Conservation (phyloP, 148 eudicot genomes). For the Silene latifolia region DNA sequence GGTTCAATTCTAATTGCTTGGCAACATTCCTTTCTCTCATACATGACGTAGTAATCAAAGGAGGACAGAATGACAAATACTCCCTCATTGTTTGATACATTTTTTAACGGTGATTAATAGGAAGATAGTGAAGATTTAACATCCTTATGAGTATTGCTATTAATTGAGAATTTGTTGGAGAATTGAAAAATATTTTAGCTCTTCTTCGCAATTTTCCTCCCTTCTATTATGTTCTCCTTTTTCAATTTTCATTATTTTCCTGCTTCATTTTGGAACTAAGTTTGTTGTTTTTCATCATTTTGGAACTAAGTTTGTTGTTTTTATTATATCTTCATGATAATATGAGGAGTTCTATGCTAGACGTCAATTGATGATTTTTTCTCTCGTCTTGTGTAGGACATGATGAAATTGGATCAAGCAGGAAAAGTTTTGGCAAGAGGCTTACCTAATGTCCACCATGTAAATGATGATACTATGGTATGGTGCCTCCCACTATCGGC, state of each 20-base stretch:
- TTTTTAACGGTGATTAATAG: not conserved
- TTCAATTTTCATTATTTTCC: not conserved
- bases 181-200: not conserved
- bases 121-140: not conserved
- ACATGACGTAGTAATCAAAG: no score
- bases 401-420: conserved; percentile 78
- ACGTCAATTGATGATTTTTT: not conserved
- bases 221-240: not conserved
- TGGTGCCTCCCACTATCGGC: not conserved
- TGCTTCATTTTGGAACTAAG: not conserved
- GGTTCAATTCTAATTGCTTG: conserved; percentile 34
- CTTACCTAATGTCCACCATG: conserved; percentile 72
- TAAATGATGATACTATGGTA: conserved; percentile 75
- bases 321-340: not conserved
- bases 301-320: not conserved
- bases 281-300: not conserved
- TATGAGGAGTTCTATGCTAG: not conserved
- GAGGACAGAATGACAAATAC: not conserved
- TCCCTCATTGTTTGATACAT: not conserved
- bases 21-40: not conserved
- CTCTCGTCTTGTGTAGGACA: conserved; percentile 49
- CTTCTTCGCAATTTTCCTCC: not conserved
- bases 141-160: not conserved
- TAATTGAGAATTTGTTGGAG: no score
- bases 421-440: conserved; percentile 71